Evolutionary conservation across 2,329 filamentous ascomycete species (phyloP).

Genomic region (Penicillium sp.): DNA sequence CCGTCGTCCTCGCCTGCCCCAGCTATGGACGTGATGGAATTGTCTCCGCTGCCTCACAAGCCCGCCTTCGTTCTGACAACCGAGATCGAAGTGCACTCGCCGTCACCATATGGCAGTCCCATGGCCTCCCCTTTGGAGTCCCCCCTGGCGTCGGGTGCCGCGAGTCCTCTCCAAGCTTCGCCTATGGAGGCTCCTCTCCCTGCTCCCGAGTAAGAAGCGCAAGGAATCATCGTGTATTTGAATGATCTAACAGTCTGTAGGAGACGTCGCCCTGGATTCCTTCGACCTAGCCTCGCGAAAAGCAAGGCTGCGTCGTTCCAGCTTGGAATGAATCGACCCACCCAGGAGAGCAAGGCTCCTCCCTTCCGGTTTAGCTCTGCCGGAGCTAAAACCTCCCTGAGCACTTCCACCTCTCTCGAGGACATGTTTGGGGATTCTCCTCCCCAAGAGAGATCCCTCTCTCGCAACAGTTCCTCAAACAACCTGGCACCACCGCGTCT

Average conservation of each 20-base stretch:
- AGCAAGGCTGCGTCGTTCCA: constrained; percentile 73
- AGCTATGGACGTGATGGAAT: constrained; percentile 78
- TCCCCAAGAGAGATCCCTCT: constrained; percentile 64
- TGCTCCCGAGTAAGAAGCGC: constrained; percentile 36
- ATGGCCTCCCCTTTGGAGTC: constrained; percentile 47
- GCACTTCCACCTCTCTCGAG: constrained; percentile 66
- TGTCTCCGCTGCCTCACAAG: constrained; percentile 91
- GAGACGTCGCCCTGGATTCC: constrained; percentile 64
- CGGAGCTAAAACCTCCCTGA: constrained; percentile 51
- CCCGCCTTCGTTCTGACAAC: constrained; percentile 59
- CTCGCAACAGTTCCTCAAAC: constrained; percentile 60
- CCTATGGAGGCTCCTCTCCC: constrained; percentile 34
- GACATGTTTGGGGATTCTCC: constrained; percentile 82
- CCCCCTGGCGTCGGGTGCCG: constrained; percentile 32
- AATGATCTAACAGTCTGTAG: constrained; percentile 42
- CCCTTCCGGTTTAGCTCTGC: constrained; percentile 71
- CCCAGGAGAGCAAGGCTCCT: constrained; percentile 64
- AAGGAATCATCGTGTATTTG: neutral
- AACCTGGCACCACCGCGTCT: constrained; percentile 58
- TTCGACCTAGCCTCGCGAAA: constrained; percentile 71
- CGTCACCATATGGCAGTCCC: constrained; percentile 59
- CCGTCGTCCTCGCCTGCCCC: constrained; percentile 77
- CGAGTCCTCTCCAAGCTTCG: constrained; percentile 42
- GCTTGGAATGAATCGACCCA: constrained; percentile 59
- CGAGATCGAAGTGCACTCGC: constrained; percentile 68